These are phyloP conservation scores for Aspergillus transmontanensis DNA, from an alignment of 2,329 filamentous ascomycete genomes.

Conservation along the genomic window DNA sequence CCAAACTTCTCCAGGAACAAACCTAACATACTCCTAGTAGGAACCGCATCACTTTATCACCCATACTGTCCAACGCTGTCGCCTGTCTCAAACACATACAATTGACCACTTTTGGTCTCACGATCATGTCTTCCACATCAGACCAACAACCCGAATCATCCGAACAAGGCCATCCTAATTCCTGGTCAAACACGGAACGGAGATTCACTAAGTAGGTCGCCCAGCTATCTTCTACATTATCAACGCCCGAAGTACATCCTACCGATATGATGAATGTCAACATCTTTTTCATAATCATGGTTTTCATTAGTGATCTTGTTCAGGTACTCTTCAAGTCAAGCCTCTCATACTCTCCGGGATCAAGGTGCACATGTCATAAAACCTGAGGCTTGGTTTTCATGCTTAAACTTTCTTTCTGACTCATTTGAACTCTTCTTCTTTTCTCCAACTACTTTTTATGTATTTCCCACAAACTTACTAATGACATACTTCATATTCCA, in stretches of 20 bases:
- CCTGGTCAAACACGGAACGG: conserved; percentile 57
- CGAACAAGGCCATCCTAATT: conserved; percentile 45
- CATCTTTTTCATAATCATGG: background rate
- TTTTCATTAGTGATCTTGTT: background rate
- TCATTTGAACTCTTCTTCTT: background rate
- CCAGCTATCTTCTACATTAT: background rate
- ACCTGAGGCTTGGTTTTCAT: background rate
- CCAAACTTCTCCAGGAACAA: conserved; percentile 4
- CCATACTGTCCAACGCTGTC: conserved; percentile 9
- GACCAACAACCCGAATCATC: conserved; percentile 38
- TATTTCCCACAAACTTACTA: background rate
- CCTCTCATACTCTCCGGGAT: conserved; percentile 10
- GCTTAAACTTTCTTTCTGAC: background rate
- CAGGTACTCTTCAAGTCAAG: background rate
- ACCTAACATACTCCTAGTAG: background rate
- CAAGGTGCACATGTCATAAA: background rate
- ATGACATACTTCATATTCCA: conserved; percentile 38
- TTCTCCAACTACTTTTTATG: background rate
- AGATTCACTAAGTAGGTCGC: conserved; percentile 65
- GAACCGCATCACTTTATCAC: background rate
- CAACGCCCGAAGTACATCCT: background rate
- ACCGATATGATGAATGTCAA: background rate
- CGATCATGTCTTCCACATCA: conserved; percentile 21
- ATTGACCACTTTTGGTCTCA: too few species aligned
- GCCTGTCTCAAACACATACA: background rate